A percentile compares a stretch with the other conserved stretches of the same genome.
Conservation (phyloP, 2,329 filamentous ascomycete species). For the Aspergillus felis region DNA sequence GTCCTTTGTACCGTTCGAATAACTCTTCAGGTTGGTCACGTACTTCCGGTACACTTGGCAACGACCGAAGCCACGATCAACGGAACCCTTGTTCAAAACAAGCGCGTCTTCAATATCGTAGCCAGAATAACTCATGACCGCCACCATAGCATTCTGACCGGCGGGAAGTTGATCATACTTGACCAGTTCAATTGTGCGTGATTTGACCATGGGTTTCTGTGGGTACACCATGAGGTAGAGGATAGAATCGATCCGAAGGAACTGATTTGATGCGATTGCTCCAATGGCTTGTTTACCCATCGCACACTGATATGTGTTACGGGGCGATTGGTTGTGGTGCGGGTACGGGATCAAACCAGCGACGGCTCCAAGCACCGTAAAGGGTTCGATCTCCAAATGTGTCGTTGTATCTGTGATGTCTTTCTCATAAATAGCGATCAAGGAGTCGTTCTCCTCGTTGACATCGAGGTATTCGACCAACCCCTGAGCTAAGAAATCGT, state of each 20-base stretch:
- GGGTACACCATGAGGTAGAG: constrained; percentile 97
- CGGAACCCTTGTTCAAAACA: constrained; percentile 92
- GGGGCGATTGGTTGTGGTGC: constrained; percentile 96
- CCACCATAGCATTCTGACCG: constrained; percentile 93
- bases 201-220: constrained; percentile 95
- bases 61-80: constrained; percentile 90
- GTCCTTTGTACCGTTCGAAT: constrained; percentile 71
- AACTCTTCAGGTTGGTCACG: constrained; percentile 78
- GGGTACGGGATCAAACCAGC: constrained; percentile 96
- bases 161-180: constrained; percentile 97
- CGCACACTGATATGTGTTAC: constrained; percentile 98
- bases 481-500: constrained; percentile 86
- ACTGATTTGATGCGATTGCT: constrained; percentile 96
- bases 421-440: constrained; percentile 84
- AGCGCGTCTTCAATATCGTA: constrained; percentile 99
- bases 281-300: constrained; percentile 99
- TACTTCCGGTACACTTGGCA: constrained; percentile 99
- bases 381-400: constrained; percentile 96
- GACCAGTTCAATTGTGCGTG: constrained; percentile 91
- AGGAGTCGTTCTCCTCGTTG: constrained; percentile 95
- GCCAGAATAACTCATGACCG: constrained; percentile 98
- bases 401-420: constrained; percentile 81
- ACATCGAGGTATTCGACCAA: constrained; percentile 96
- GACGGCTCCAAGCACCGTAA: constrained; percentile 92
- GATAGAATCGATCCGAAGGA: constrained; percentile 91